Evolutionary conservation across 805 yeast genomes (phyloP).

Genomic region (Komagataella populi): DNA sequence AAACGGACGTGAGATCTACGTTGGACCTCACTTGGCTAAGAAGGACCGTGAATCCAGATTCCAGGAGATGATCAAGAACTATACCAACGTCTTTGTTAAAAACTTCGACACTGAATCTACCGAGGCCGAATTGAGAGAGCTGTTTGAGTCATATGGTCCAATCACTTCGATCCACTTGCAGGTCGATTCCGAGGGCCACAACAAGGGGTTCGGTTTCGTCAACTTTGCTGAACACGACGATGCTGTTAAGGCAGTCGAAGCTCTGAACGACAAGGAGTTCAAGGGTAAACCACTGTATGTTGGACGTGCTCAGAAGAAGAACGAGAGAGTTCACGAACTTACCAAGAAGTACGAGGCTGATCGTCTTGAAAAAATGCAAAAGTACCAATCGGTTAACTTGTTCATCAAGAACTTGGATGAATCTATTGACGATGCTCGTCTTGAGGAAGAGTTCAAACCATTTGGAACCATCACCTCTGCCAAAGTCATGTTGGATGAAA

Average conservation of each 20-base stretch:
- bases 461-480: conserved; percentile 94
- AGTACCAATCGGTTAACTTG: conserved; percentile 95
- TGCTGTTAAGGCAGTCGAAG: conserved; percentile 87
- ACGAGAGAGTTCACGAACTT: conserved; percentile 93
- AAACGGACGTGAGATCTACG: conserved; percentile 91
- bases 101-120: conserved; percentile 65
- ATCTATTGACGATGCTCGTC: conserved; percentile 77
- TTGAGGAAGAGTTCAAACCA: conserved; percentile 84
- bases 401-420: conserved; percentile 96
- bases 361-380: conserved; percentile 80
- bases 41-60: conserved; percentile 90
- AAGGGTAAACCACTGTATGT: conserved; percentile 82
- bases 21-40: conserved; percentile 86
- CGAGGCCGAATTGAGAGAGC: conserved; percentile 55
- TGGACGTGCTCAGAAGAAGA: conserved; percentile 98
- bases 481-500: conserved; percentile 89
- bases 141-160: conserved; percentile 63
- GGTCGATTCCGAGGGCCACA: conserved; percentile 73
- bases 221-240: conserved; percentile 80
- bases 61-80: conserved; percentile 82
- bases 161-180: conserved; percentile 77
- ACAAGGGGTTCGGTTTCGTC: conserved; percentile 93
- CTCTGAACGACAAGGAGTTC: conserved; percentile 74
- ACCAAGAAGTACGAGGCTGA: conserved; percentile 88
- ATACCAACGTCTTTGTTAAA: conserved; percentile 93